These are phyloP conservation scores for Epichloe glyceriae DNA, from an alignment of 2,329 filamentous ascomycete species.

Conservation along the genomic window DNA sequence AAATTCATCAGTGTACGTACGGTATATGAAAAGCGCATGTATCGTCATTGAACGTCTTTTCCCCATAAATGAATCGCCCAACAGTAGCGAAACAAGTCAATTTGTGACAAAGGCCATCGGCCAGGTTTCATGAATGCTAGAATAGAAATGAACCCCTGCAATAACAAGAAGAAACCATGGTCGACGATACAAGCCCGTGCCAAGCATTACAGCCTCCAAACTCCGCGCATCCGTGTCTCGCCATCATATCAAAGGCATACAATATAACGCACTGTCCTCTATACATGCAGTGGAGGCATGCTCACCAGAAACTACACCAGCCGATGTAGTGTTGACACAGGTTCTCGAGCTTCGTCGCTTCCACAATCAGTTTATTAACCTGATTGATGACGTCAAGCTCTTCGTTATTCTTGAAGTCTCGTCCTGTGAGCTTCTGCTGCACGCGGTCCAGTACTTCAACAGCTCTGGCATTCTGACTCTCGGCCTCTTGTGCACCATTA, in stretches of 20 bases:
- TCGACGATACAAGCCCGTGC: not conserved
- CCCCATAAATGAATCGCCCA: not conserved
- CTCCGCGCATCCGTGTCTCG: not conserved
- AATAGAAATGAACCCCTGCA: not conserved
- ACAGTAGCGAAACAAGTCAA: not conserved
- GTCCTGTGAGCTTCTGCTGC: conserved; percentile 87
- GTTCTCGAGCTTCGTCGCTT: conserved; percentile 95
- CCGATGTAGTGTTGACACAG: conserved; percentile 98
- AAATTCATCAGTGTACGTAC: not conserved
- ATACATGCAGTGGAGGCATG: not conserved
- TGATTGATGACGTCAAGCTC: conserved; percentile 78
- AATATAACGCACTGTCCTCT: not conserved
- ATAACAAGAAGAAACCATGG: not conserved
- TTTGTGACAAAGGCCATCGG: not conserved
- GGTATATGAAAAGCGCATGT: not conserved
- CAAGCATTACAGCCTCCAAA: not conserved
- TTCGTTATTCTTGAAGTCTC: conserved; percentile 77
- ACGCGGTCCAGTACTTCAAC: conserved; percentile 85
- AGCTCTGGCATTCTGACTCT: conserved; percentile 87
- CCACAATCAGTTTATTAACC: conserved; percentile 86
- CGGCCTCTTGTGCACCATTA: conserved; percentile 38
- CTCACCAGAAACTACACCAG: conserved; percentile 95
- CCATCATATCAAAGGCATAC: not conserved
- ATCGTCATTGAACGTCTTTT: not conserved
- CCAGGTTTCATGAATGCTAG: conserved; percentile 1